Evolutionary conservation across 768 basidiomycete genomes (phyloP), one percentile per base, ranked within the genome.

Genomic region (Trametes elegans): DNA sequence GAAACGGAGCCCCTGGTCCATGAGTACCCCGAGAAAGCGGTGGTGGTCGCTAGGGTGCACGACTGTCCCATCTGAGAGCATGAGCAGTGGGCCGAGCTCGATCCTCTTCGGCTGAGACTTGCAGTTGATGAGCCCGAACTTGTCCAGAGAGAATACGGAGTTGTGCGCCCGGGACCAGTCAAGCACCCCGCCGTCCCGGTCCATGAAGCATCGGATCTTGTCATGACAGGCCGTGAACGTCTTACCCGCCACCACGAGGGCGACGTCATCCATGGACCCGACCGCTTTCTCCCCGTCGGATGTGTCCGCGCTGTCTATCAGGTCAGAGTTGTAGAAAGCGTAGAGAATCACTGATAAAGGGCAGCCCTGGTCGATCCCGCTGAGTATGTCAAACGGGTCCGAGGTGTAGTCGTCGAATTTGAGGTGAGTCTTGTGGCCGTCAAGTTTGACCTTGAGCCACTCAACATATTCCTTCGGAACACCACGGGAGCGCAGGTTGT

Each of bases 311-410:
- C 53, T 18, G 1, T 62, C 43, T 0, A 69, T 53, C 0, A 71
- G 53, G 42, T 62, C 53, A 0, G 70, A 7, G 47, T 73, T 74
- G 60, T 70, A 73, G n/a, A 73, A 64, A 6, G 67, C 58, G 44
- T 70, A 73, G 0, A 68, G 45, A 0, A 72, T 53, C 38, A 67
- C 66, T 0, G 70, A 70, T 1, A 66, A 46, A 0, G 70, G 71
- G 54, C 70, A 65, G 0, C 74, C 74, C 53, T 74, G 71, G 1
- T 68, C 67, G 0, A 72, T 67, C 0, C 73, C 67, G 13, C 66
- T 66, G 3, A 24, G 26, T 0, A 70, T 62, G 1, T 32, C 44
- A 36, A 69, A 65, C 0, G 38, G 53, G 0, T 45, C 24, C 0
- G 69, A 67, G 0, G 16, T 39, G 50, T 48, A 66, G 32, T 71